Base-by-base conservation (phyloP, 1,139 yeast genomes). In the Blastobotrys capitulatus region DNA sequence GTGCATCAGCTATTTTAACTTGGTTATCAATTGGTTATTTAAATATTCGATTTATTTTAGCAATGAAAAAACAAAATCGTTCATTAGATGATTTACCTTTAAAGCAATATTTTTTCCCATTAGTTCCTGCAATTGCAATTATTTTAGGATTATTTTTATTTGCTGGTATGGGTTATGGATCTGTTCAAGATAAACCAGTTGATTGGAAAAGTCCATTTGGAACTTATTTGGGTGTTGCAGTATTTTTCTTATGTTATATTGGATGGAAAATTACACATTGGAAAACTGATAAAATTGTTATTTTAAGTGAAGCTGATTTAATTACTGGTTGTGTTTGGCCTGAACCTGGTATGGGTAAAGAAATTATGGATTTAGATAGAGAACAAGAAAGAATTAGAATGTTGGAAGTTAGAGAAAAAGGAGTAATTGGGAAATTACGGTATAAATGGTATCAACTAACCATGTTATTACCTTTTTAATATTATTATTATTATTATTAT, bases 1-100 rank as follows among this genome's bases (percentile, higher is more conserved):
- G 79, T 7, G 74, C 78, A 49, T 72, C 80, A 4, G 71, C 80
- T 1, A 76, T 78, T 60, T 72, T 77, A 59, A 76, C 77, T 18
- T 78, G 82, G 82, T 73, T 71, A 38, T 68, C 74, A 41, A 74
- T 78, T 26, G 76, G 78, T 49, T 67, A 67, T 56, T 68, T 73
- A 46, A 80, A 77, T 49, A 57, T 77, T 45, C 64, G 82, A 53
- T 77, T 78, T 63, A 69, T 79, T 59, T 63, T 62, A 60, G 82
- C 81, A 9, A 70, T 77, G 70, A 63, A 47, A 34, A 34, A 20
- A 20, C 49, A 47, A 26, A 19, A 19, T 7, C 38, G 42, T 18
- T 46, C 63, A 38, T 55, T 65, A 35, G 75, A 72, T 49, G 80
- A 77, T 55, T 69, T 78, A 44, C 73, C 75, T 7, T 76, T 75